Evolutionary conservation across 768 basidiomycete species (phyloP), one percentile per base, ranked within the genome.

Genomic region (Gymnopilus junonius): DNA sequence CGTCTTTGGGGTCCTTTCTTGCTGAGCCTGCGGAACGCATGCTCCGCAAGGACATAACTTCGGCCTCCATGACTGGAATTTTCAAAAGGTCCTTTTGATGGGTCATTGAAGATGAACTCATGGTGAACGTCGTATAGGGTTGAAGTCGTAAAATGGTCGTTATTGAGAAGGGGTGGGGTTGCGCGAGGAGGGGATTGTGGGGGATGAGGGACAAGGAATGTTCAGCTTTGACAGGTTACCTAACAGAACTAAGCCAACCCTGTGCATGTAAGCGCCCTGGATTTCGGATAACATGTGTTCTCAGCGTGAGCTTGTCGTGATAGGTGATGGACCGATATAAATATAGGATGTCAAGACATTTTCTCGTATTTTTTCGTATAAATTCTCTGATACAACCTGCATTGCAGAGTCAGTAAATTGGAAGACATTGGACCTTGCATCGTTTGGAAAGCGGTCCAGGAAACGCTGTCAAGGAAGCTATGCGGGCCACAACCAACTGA

Each of bases 261-360:
- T 54, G 53, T 37, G 35, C 53, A 35, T 40, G 54, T 55, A 55
- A 55, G 39, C 54, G 54, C 54, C 54, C 54, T 55, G 54, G 35
- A 55, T 37, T 37, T 40, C 54, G 54, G 54, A 55, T 35, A 40
- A 55, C 54, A 55, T 55, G 54, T 55, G 54, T 37, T 40, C 39
- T 17, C 37, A 37, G 54, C 35, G 34, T 55, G 53, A 55, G 37
- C 23, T 55, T 55, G 31, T 50, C 27, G 32, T 51, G 32, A 29
- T 11, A 48, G 20, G 48, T 51, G 31, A 51, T 51, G 48, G 31
- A 31, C 48, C 48, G 48, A 51, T 51, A 51, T 51, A 51, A 51
- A 51, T 51, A 51, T 31, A 51, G 31, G 48, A 32, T 29, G 48
- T 29, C 12, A 29, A 7, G 29, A n/a, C 32, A n/a, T 17, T 20